phyloP scores from a whole-genome alignment of 1,284 basidiomycete species.

The Apiotrichum domesticum region DNA sequence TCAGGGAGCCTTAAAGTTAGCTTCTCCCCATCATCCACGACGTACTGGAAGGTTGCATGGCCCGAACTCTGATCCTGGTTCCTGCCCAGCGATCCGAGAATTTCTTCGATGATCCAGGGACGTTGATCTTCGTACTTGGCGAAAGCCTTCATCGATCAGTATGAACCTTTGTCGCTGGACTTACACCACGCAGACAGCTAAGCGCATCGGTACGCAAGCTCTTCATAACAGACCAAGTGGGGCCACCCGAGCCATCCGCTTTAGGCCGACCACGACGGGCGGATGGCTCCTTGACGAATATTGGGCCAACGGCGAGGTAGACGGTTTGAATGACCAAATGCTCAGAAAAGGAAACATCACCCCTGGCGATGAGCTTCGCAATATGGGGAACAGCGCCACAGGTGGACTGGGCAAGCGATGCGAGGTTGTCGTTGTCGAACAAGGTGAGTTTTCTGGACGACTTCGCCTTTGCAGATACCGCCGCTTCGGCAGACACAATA shows the following conservation, averaged over 20 bases:
- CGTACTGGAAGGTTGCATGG: slow-evolving; percentile 75
- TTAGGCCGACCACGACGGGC: slow-evolving; percentile 46
- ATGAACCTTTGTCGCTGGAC: slow-evolving; percentile 24
- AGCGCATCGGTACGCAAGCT: slow-evolving; percentile 74
- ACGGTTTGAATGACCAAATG: slow-evolving; percentile 81
- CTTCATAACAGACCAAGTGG: slow-evolving; percentile 55
- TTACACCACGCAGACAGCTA: slow-evolving; percentile 71
- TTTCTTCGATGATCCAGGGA: slow-evolving; percentile 94
- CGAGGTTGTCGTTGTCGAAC: slow-evolving; percentile 53
- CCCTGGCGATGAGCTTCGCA: slow-evolving; percentile 40
- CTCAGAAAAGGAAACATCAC: slow-evolving; percentile 70
- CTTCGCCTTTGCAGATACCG: slow-evolving; percentile 32
- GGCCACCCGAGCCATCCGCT: slow-evolving; percentile 55
- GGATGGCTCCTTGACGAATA: slow-evolving; percentile 70
- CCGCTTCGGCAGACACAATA: slow-evolving; percentile 51
- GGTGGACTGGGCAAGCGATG: slow-evolving; percentile 60
- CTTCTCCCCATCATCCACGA: not conserved
- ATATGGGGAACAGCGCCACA: slow-evolving; percentile 46
- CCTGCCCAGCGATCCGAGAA: slow-evolving; percentile 79
- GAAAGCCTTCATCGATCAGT: slow-evolving; percentile 59
- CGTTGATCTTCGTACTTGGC: slow-evolving; percentile 82
- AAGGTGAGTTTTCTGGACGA: slow-evolving; percentile 7
- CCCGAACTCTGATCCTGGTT: slow-evolving; percentile 82
- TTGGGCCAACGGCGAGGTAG: slow-evolving; percentile 84
- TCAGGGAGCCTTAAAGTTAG: slow-evolving; percentile 42